Evolutionary conservation across 164 flowering plant genomes (phyloP), one percentile per base, ranked within the genome.

Genomic region (Magnolia kwangsiensis): DNA sequence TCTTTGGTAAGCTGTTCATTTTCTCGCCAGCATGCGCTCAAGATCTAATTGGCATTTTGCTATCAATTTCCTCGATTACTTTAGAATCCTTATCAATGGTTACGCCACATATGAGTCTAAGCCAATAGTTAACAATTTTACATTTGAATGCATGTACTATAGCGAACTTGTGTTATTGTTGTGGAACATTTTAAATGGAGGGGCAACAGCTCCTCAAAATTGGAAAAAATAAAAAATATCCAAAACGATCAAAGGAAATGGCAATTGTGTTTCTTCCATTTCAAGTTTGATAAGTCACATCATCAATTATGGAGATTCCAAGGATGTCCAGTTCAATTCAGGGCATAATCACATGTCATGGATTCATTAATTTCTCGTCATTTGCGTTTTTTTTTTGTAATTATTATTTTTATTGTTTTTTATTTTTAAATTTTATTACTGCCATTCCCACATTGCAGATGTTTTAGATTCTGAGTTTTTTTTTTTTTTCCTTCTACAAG

Each of bases 1-100:
- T 63, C 71, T 50, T 78, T 31, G 87, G 89, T 89, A 86, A 58
- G 19, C 19, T 49, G 37, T 45, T 31, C 11, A 23, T 18, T n/a
- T 13, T 29, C 31, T 68, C 16, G 10, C 71, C 6, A 16, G 29
- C 16, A 31, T 68, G 49, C 19, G 49, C 19, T 68, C n/a, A 7
- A 68, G 1, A 29, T 14, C 21, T 68, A 31, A 29, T 19, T 24
- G 20, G 8, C 3, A 68, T 37, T 68, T 68, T 27, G 19, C n/a
- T 7, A 68, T 27, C 16, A 16, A 19, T 19, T 68, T 29, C 19
- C 37, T 68, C 0, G 6, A 1, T 68, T 29, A 16, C 49, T 29
- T 68, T 14, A 16, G 2, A 68, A 29, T 18, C 71, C 2, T 68
- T 11, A 31, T 31, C 16, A 45, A 31, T 29, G 71, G 45, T 18